These are phyloP conservation scores for Stephania japonica DNA, from an alignment of 164 flowering plant species.

Conservation along the genomic window DNA sequence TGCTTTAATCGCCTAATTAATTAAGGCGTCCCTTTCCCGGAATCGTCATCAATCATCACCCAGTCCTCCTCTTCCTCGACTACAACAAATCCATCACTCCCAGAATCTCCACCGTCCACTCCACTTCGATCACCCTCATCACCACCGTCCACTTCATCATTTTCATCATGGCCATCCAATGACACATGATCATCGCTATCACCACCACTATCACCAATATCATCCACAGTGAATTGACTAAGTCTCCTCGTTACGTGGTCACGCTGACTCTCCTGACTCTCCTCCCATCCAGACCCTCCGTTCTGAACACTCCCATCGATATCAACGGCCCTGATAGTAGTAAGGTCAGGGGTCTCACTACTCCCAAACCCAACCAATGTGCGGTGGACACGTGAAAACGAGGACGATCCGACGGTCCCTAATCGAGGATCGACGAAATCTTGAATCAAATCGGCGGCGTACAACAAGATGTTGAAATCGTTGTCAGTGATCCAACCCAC, in stretches of 20 bases:
- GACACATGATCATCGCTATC: background rate
- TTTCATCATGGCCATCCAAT: background rate
- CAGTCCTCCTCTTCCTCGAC: slow-evolving; percentile 1
- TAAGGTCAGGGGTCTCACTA: background rate
- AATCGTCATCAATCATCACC: background rate
- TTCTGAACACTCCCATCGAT: background rate
- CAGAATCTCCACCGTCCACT: background rate
- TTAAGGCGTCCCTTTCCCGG: background rate
- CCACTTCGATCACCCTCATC: background rate
- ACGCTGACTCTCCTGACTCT: background rate
- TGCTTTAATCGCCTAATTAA: too few species aligned
- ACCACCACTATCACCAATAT: background rate
- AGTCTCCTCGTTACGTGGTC: background rate
- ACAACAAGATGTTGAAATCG: background rate
- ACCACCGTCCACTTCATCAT: background rate
- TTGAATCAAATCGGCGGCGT: background rate
- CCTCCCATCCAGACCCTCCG: background rate
- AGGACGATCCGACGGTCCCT: background rate
- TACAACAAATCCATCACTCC: background rate
- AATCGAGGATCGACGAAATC: background rate
- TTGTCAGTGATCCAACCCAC: background rate
- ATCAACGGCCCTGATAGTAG: background rate
- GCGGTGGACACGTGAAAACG: background rate
- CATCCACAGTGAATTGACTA: background rate
- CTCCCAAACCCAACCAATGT: background rate